Base-by-base conservation (phyloP, 305 asterid species). In the Solanum hybrid region DNA sequence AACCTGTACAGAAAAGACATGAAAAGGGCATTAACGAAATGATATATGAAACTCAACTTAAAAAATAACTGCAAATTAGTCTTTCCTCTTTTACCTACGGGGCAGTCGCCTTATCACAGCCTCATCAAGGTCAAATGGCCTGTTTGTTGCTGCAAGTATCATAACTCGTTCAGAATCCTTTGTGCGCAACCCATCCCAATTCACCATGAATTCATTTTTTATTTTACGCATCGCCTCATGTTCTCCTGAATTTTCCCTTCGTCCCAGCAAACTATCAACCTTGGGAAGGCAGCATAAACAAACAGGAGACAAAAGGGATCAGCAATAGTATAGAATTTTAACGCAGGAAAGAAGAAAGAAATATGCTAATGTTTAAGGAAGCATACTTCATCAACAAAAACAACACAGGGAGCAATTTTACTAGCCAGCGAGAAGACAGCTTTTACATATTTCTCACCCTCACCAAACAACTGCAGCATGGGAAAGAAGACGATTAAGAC, bases 261-360 rank as follows among this genome's bases (percentile, higher is more conserved):
- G 87, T 27, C 98, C 98, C 90, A 95, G 91, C 96, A 95, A 93
- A 92, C 98, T 95, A 88, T 95, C 98, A 81, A 95, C 97, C 97
- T 95, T 91, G 73, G 80, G 35, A 60, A 72, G 34, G 75, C 75
- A 66, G 29, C 84, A 78, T 34, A 78, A 35, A 78, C 29, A 35
- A 22, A 78, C 15, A 78, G 84, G 51, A 78, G 51, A 35, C 51
- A 78, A 78, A 10, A 35, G 42, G 71, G 26, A 85, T 32, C 37
- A 66, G 42, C 66, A 56, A 19, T 10, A 66, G 75, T 66, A n/a
- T 10, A n/a, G 31, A 66, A 66, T n/a, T 66, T 66, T 32, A 14
- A 32, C 35, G 79, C 34, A 22, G 75, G 34, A 79, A 36, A 31
- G 42, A 19, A 51, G 7, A 82, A 82, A 29, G 10, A 17, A 26